Evolutionary conservation across 1,284 basidiomycete genomes (phyloP).

Genomic region (Leccinum fuscescens): DNA sequence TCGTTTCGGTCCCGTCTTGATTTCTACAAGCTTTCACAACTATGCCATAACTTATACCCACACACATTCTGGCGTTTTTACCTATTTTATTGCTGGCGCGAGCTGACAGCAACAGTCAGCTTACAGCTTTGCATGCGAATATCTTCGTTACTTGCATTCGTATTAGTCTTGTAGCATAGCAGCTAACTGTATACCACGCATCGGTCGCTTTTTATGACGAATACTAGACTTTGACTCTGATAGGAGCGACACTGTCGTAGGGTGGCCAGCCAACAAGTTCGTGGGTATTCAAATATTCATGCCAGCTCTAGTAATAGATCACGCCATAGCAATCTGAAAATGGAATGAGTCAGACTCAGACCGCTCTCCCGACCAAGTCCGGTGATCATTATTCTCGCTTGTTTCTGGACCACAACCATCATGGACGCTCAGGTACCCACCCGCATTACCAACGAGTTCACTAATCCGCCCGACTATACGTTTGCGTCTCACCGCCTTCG

Average conservation of each 20-base stretch:
- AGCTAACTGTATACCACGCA: slow-evolving; percentile 20
- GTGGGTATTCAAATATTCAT: slow-evolving; percentile 18
- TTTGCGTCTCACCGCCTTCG: slow-evolving; percentile 67
- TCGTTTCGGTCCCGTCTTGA: background rate
- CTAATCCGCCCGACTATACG: slow-evolving; percentile 60
- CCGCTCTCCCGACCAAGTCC: slow-evolving; percentile 3
- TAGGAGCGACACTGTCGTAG: background rate
- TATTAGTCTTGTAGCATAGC: slow-evolving; percentile 28
- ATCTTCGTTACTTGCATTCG: slow-evolving; percentile 12
- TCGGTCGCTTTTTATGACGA: slow-evolving; percentile 1
- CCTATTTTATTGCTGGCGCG: slow-evolving; percentile 1
- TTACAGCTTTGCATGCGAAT: slow-evolving; percentile 5
- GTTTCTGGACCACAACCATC: slow-evolving; percentile 18
- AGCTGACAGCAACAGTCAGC: slow-evolving; percentile 6
- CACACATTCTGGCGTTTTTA: slow-evolving; percentile 4
- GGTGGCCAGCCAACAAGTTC: slow-evolving; percentile 4
- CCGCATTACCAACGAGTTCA: slow-evolving; percentile 33
- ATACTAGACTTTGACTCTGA: slow-evolving; percentile 1
- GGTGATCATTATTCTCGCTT: slow-evolving; percentile 5
- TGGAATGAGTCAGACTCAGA: background rate
- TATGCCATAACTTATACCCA: slow-evolving; percentile 22
- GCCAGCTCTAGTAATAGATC: slow-evolving; percentile 14
- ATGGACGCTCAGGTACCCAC: slow-evolving; percentile 28
- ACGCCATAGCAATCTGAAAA: background rate
- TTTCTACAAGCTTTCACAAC: slow-evolving; percentile 9